Evolutionary conservation across 169 alveolate species (phyloP).

Genomic region (Babesia sp.): DNA sequence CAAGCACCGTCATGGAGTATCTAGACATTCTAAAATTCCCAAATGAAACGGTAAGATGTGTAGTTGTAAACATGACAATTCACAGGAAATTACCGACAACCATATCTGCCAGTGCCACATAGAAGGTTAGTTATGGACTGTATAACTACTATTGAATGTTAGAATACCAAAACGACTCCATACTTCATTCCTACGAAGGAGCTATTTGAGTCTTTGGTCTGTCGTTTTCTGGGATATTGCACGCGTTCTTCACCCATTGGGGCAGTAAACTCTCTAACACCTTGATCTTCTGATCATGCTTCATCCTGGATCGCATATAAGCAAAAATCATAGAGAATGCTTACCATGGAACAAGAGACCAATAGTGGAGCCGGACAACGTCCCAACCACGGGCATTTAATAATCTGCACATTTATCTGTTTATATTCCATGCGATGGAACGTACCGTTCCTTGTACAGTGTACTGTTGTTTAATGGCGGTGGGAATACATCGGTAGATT

Average conservation of each 20-base stretch:
- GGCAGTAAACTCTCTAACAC: constrained; percentile 30
- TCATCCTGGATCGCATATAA: constrained; percentile 29
- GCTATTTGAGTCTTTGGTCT: not conserved
- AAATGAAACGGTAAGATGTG: constrained; percentile 29
- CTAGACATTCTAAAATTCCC: constrained; percentile 23
- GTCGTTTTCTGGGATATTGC: not conserved
- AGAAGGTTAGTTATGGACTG: constrained; percentile 22
- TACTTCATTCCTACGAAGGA: constrained; percentile 6
- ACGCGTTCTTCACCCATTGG: constrained; percentile 44
- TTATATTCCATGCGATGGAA: not conserved
- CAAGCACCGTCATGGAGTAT: constrained; percentile 37
- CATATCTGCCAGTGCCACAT: constrained; percentile 46
- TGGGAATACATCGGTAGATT: constrained; percentile 38
- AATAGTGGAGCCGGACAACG: constrained; percentile 43
- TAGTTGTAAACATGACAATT: not conserved
- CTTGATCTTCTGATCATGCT: constrained; percentile 19
- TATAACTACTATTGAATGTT: not conserved
- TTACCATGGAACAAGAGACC: constrained; percentile 59
- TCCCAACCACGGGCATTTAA: constrained; percentile 47
- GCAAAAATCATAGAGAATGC: not conserved
- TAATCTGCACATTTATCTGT: constrained; percentile 1
- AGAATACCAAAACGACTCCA: constrained; percentile 24
- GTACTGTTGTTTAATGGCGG: constrained; percentile 41
- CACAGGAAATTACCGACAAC: constrained; percentile 41
- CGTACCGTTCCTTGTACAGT: constrained; percentile 44